Base-by-base conservation (phyloP, 2,329 filamentous ascomycete genomes). In the Salinomyces thailandicus region DNA sequence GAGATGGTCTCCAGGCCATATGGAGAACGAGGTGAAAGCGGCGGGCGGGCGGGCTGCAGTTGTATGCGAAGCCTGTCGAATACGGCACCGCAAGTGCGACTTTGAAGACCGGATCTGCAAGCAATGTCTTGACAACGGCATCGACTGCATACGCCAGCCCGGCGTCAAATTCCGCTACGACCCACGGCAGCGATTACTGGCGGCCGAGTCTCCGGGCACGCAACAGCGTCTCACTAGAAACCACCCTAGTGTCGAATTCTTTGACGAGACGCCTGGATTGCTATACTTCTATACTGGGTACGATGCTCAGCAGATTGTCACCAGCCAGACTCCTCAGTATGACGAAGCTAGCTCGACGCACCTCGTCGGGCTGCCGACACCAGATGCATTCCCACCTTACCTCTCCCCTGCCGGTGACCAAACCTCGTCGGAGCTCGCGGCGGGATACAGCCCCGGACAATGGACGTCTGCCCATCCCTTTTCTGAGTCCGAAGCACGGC, bases 21-120 rank as follows among this genome's bases (percentile, higher is more conserved):
- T 35, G 32, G 32, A 26, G 13, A 19, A 5, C 13, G 32, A 5
- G 12, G 32, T 8, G 26, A n/a, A 26, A 18, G 17, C 32, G 8
- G 7, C 32, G 13, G 19, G 32, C 15, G n/a, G 11, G 8, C 7
- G 32, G 18, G 8, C 32, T 6, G 13, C 19, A 2, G 9, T 9
- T 16, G 43, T 46, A n/a, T 46, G 43, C 27, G 33, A 43, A 28
- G 33, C 18, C 31, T 46, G 44, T 32, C 36, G 44, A 27, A 32
- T 39, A 14, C 38, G 44, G n/a, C 38, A 46, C 18, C 27, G 41
- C 18, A 39, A 30, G 33, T 46, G 44, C 28, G 44, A 46, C 22
- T 30, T 32, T 18, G 35, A 35, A 22, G 32, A 37, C 16, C 30
- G 32, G 9, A 19, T 30, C 14, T 46, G 44, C 30, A 31, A 37